A percentile compares a stretch with the other conserved stretches of the same genome.
Conservation (phyloP, 371 early-diverging fungal genomes). For the Apophysomyces variabilis region DNA sequence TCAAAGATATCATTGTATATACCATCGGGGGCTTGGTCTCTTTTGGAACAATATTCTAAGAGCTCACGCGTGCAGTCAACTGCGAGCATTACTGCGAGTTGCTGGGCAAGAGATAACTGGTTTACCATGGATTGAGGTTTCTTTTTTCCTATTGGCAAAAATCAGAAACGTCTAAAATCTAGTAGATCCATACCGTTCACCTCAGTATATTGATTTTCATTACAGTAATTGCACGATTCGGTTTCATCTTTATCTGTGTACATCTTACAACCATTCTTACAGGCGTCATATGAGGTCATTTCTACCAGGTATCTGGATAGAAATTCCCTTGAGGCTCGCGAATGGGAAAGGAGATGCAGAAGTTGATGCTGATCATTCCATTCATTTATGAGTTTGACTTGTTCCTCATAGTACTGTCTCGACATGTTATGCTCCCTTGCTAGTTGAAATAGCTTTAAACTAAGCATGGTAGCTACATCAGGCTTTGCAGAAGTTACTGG, state of each 20-base stretch:
- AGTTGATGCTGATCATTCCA: not conserved
- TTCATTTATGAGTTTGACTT: not conserved
- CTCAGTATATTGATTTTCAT: not conserved
- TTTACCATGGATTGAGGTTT: not conserved
- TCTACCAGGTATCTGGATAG: not conserved
- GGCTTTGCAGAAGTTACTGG: not conserved
- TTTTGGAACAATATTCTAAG: not conserved
- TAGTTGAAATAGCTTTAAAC: not conserved
- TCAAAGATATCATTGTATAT: not conserved
- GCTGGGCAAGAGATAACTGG: not conserved
- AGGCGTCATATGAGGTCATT: not conserved
- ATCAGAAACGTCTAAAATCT: not conserved
- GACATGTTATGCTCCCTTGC: not conserved
- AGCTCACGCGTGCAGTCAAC: not conserved
- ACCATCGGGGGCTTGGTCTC: not conserved
- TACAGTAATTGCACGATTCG: not conserved
- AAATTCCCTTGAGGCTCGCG: not conserved
- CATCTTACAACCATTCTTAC: not conserved
- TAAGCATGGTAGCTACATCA: not conserved
- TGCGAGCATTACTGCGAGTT: no score
- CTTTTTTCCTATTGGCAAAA: not conserved
- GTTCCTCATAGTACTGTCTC: not conserved
- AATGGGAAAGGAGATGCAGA: not conserved
- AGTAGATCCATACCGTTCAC: not conserved
- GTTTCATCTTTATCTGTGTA: not conserved